Conservation (phyloP, 2,329 filamentous ascomycete species). For the Phoma sp. region DNA sequence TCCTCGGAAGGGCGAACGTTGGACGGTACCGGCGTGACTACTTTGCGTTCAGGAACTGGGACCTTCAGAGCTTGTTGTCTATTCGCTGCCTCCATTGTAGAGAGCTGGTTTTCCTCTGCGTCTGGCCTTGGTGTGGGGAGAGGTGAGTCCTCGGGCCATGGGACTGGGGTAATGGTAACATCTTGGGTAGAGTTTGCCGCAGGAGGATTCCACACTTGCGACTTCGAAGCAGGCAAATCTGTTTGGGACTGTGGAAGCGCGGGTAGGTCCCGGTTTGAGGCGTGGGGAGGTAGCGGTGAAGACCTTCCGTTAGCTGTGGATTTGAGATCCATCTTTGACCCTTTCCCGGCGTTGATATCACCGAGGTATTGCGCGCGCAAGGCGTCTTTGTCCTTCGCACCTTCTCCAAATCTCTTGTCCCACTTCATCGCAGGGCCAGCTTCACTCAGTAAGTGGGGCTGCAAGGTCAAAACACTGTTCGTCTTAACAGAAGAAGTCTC, state of each 20-base stretch:
- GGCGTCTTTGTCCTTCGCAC: slow-evolving; percentile 83
- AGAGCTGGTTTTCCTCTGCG: slow-evolving; percentile 38
- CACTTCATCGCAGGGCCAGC: slow-evolving; percentile 95
- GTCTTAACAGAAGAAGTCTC: slow-evolving; percentile 71
- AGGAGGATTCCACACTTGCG: slow-evolving; percentile 12
- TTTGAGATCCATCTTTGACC: slow-evolving; percentile 57
- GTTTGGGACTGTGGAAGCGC: slow-evolving; percentile 47
- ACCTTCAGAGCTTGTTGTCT: slow-evolving; percentile 53
- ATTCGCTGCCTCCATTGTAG: slow-evolving; percentile 28
- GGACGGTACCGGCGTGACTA: slow-evolving; percentile 21
- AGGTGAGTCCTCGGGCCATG: slow-evolving; percentile 35
- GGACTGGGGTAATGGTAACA: slow-evolving; percentile 43
- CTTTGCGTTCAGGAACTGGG: slow-evolving; percentile 39
- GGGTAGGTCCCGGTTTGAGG: slow-evolving; percentile 50
- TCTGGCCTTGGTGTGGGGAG: slow-evolving; percentile 35
- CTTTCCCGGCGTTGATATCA: slow-evolving; percentile 74
- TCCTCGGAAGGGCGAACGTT: slow-evolving; percentile 29
- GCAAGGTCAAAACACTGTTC: slow-evolving; percentile 86
- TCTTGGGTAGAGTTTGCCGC: slow-evolving; percentile 25
- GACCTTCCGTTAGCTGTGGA: slow-evolving; percentile 39
- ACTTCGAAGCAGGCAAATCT: slow-evolving; percentile 23
- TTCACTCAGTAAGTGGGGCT: slow-evolving; percentile 82
- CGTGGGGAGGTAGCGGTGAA: slow-evolving; percentile 31
- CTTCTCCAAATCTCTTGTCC: slow-evolving; percentile 95
- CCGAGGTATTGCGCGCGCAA: slow-evolving; percentile 86